Evolutionary conservation across 768 basidiomycete species (phyloP).

Genomic region (Phaeolepiota aurea): DNA sequence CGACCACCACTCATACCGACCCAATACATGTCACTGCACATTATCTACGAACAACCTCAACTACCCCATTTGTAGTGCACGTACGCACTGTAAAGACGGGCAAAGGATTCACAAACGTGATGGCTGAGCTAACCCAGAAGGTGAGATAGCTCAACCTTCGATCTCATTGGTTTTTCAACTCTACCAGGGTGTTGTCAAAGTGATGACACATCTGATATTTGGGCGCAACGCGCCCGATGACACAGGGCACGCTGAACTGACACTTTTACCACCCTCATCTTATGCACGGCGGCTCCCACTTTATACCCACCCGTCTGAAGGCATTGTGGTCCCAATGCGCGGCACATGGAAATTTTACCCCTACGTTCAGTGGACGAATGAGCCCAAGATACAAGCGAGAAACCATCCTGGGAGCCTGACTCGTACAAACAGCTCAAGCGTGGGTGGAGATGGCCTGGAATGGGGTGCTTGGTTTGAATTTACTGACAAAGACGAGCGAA

Average conservation of each 20-base stretch:
- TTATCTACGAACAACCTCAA: constrained; percentile 38
- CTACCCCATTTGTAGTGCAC: constrained; percentile 35
- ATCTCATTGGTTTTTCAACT: neutral
- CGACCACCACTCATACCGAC: constrained; percentile 37
- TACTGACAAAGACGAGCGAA: constrained; percentile 26
- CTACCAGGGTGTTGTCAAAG: constrained; percentile 35
- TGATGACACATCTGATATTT: constrained; percentile 51
- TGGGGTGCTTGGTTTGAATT: constrained; percentile 56
- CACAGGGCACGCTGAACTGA: constrained; percentile 16
- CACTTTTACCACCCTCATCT: constrained; percentile 40
- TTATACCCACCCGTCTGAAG: constrained; percentile 40
- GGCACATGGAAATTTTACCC: constrained; percentile 25
- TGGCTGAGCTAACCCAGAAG: constrained; percentile 50
- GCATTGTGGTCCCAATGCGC: constrained; percentile 13
- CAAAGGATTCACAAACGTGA: constrained; percentile 46
- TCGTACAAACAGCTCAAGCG: constrained; percentile 26
- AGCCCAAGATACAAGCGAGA: constrained; percentile 27
- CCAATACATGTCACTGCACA: constrained; percentile 55
- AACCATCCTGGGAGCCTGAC: constrained; percentile 28
- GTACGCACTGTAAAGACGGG: constrained; percentile 42
- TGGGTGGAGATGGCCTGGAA: constrained; percentile 46
- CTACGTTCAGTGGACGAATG: constrained; percentile 28
- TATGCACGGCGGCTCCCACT: constrained; percentile 57
- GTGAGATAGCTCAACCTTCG: constrained; percentile 18
- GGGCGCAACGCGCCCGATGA: constrained; percentile 30